Evolutionary conservation across 2,329 filamentous ascomycete genomes (phyloP).

Genomic region (Cordyceps militaris): DNA sequence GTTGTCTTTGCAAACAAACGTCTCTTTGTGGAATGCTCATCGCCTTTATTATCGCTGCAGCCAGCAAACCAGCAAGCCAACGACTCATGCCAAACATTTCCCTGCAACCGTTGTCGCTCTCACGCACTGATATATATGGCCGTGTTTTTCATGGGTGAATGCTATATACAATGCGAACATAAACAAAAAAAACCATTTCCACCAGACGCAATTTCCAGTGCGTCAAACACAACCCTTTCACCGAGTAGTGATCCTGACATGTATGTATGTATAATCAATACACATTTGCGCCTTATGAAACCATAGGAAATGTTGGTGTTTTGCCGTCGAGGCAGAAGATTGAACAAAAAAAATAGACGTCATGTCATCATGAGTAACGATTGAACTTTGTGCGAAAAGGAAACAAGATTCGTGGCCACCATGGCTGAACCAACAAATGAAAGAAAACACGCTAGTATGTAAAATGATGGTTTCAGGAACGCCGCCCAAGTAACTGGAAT

Average conservation of each 20-base stretch:
- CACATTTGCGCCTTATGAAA: not conserved
- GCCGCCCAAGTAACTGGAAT: not conserved
- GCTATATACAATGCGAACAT: not conserved
- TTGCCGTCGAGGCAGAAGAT: not conserved
- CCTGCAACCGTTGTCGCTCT: not conserved
- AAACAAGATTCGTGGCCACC: not conserved
- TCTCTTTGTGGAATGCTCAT: not conserved
- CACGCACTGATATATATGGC: not conserved
- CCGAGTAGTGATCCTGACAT: not conserved
- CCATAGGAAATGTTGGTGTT: not conserved
- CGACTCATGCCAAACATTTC: not conserved
- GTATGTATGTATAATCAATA: conserved; percentile 3
- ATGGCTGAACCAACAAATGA: not conserved
- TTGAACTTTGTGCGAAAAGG: not conserved
- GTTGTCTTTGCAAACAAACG: not conserved
- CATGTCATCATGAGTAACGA: conserved; percentile 1
- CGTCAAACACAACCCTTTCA: not conserved
- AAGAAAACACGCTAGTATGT: not conserved
- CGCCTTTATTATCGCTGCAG: not conserved
- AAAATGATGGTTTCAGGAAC: not conserved
- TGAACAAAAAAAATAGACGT: not conserved
- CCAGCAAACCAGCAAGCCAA: not conserved
- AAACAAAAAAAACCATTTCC: not conserved
- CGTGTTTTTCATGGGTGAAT: not conserved
- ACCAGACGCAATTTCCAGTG: not conserved